phyloP scores from a whole-genome alignment of 2,329 filamentous ascomycete genomes.

The Fusarium anguioides region DNA sequence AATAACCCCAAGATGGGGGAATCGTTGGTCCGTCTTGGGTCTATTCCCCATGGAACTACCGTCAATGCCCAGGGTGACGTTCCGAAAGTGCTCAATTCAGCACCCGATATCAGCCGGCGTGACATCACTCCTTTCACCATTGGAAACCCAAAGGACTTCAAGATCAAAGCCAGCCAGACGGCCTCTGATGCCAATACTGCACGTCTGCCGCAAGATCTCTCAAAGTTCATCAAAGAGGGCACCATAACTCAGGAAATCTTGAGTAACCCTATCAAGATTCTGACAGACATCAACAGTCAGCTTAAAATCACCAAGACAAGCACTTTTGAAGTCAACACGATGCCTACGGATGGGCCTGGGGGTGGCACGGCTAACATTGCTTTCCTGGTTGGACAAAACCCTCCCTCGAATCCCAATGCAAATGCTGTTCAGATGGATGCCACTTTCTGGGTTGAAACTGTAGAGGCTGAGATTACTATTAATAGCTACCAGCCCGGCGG shows the following conservation, averaged over 20 bases:
- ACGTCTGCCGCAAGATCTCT: constrained; percentile 6
- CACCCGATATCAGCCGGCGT: not conserved
- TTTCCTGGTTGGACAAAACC: not conserved
- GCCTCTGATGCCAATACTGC: not conserved
- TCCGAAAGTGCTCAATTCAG: not conserved
- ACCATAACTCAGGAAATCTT: constrained; percentile 9
- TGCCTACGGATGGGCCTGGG: not conserved
- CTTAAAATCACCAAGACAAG: constrained; percentile 7
- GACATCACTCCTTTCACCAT: constrained; percentile 5
- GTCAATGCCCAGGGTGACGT: constrained; percentile 4
- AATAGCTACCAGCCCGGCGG: not conserved
- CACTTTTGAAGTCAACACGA: not conserved
- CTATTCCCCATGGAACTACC: constrained; percentile 12
- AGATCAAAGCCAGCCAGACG: not conserved
- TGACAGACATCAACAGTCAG: constrained; percentile 14
- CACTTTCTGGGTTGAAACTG: constrained; percentile 7
- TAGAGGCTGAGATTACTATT: constrained; percentile 1
- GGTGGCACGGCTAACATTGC: constrained; percentile 12
- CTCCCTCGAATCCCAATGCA: not conserved
- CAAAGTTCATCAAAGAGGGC: not conserved
- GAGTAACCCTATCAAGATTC: not conserved
- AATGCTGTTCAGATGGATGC: constrained; percentile 1
- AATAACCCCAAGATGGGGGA: not conserved
- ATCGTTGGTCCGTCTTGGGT: constrained; percentile 3
- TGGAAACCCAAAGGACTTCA: not conserved